These are phyloP conservation scores for Marchantia paleacea DNA, from an alignment of 225 moss, liverwort and hornwort species.

Conservation along the genomic window DNA sequence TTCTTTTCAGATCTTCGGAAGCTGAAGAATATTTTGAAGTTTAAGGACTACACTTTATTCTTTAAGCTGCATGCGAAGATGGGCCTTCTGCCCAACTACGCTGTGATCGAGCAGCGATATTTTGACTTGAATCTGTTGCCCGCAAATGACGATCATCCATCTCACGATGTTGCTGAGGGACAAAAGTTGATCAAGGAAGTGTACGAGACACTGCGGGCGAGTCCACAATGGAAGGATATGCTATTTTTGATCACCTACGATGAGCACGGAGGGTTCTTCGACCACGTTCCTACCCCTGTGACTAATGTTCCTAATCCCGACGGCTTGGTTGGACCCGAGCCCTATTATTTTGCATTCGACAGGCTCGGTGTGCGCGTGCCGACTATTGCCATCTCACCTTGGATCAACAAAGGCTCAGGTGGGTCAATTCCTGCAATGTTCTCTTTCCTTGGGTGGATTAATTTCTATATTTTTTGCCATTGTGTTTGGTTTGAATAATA, in stretches of 20 bases:
- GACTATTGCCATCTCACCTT: slow-evolving; percentile 92
- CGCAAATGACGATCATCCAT: slow-evolving; percentile 96
- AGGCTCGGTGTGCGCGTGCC: slow-evolving; percentile 95
- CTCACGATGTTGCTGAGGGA: slow-evolving; percentile 93
- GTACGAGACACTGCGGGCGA: slow-evolving; percentile 84
- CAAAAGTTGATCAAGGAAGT: slow-evolving; percentile 94
- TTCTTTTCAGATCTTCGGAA: slow-evolving; percentile 78
- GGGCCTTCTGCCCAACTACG: slow-evolving; percentile 82
- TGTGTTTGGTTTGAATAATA: neutral
- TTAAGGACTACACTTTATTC: slow-evolving; percentile 64
- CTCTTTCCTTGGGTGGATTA: neutral
- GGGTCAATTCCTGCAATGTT: neutral
- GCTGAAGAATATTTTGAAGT: slow-evolving; percentile 78
- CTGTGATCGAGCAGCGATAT: slow-evolving; percentile 88
- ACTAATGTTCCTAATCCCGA: slow-evolving; percentile 89
- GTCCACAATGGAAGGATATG: slow-evolving; percentile 98
- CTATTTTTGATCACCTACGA: slow-evolving; percentile 89
- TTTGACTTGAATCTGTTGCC: slow-evolving; percentile 77
- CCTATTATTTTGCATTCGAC: slow-evolving; percentile 69
- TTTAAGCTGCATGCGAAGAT: slow-evolving; percentile 82
- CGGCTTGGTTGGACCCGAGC: slow-evolving; percentile 64
- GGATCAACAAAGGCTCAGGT: slow-evolving; percentile 99
- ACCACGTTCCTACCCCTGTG: slow-evolving; percentile 93
- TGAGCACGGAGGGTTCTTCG: slow-evolving; percentile 94
- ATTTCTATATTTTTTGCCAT: neutral